These are phyloP conservation scores for Boletus hoseneyae DNA, from an alignment of 1,284 basidiomycete species.

Conservation along the genomic window DNA sequence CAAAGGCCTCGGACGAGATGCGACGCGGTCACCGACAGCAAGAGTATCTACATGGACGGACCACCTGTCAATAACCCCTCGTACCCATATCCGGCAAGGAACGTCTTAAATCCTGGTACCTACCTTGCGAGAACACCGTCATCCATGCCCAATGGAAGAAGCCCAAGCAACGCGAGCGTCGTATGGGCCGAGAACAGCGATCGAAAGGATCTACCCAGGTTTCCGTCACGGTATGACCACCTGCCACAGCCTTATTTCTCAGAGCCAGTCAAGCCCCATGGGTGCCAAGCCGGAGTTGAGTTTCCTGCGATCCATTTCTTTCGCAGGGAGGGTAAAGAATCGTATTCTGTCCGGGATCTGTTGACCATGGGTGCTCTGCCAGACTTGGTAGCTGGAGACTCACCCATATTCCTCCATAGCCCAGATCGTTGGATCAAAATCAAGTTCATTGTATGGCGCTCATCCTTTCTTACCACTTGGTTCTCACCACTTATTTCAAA, in stretches of 20 bases:
- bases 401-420: conserved; percentile 15
- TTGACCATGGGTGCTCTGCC: conserved; percentile 22
- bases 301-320: conserved; percentile 22
- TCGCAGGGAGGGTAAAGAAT: conserved; percentile 11
- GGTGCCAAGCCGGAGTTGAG: conserved; percentile 3
- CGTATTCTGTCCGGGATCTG: conserved; percentile 25
- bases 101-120: conserved; percentile 24
- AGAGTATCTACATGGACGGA: conserved; percentile 17
- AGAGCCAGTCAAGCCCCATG: conserved; percentile 1
- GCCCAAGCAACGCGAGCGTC: background rate
- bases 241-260: conserved; percentile 20
- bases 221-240: conserved; percentile 8
- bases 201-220: background rate
- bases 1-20: background rate
- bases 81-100: conserved; percentile 32
- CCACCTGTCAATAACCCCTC: conserved; percentile 18
- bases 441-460: conserved; percentile 19
- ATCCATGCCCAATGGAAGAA: conserved; percentile 7
- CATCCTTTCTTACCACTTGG: background rate
- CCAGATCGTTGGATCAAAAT: conserved; percentile 26
- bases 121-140: conserved; percentile 11
- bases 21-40: conserved; percentile 8
- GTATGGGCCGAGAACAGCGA: conserved; percentile 2
- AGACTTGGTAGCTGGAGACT: conserved; percentile 18
- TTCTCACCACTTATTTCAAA: conserved; percentile 6